Base-by-base conservation (phyloP, 495 filamentous ascomycete genomes). In the Neurospora sp. region DNA sequence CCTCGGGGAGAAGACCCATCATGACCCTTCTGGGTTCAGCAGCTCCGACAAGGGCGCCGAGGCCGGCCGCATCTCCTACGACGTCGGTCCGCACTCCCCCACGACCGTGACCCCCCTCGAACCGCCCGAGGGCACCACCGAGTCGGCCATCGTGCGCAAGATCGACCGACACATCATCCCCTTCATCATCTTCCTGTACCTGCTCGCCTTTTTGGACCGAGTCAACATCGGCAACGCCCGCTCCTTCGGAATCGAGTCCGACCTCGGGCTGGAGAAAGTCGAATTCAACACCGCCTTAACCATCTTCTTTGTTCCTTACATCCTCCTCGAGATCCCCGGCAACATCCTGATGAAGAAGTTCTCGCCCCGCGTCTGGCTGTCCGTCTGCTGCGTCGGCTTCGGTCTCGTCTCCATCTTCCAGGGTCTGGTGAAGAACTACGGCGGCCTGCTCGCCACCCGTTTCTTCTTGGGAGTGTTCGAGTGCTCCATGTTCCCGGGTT, bases 281-380 rank as follows among this genome's bases (percentile, higher is more conserved):
- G 87, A 92, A 76, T 94, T 91, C 81, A 96, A 95, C 81, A 91
- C 88, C 16, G 92, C 91, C 0, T 82, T 97, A 73, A 89, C 89
- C 31, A 95, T 97, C 75, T 97, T 98, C 86, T 99, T 97, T 82
- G 89, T 98, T 0, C 94, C 95, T 0, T 98, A 97, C 78, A 87
- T 97, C 74, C 74, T 95, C 68, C 91, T 91, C 75, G 94, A 93
- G 80, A 96, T 98, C 69, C 96, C 95, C 3, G 93, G 91, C 69
- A 98, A 98, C 77, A 88, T 97, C 70, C 77, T 96, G 20, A 83
- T 98, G 37, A 97, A 96, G 81, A 89, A 88, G 73, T 84, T 97
- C 73, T 91, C 88, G 72, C 94, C 95, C 3, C 89, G 91, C 73
- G 83, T 96, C 68, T 98, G 94, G 94, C 79, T 96, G 53, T 88